Conservation (phyloP, 148 eudicot species). For the Rhododendron henanense region DNA sequence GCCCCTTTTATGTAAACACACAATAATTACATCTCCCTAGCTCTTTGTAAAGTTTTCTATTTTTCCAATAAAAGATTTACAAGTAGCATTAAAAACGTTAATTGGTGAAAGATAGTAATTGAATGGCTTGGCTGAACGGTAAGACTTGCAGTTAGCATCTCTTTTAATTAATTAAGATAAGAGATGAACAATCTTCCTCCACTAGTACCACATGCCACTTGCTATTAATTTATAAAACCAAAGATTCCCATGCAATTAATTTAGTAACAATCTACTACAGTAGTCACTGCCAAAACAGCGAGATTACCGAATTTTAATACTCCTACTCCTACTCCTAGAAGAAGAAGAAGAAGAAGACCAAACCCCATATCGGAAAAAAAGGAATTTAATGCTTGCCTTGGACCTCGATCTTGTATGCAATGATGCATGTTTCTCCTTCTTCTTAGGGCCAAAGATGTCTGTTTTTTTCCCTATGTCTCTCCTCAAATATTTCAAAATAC, state of each 20-base stretch:
- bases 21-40: background rate
- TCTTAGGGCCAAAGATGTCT: conserved; percentile 47
- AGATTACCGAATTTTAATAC: conserved; percentile 1
- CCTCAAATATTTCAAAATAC: background rate
- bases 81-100: too few relatives aligned
- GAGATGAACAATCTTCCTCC: background rate
- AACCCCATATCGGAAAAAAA: conserved; percentile 33
- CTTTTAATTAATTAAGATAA: too few relatives aligned
- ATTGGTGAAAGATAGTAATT: background rate
- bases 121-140: background rate
- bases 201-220: background rate
- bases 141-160: background rate
- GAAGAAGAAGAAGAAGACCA: conserved; percentile 22
- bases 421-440: conserved; percentile 29
- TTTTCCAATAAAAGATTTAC: background rate
- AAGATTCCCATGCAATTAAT: background rate
- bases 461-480: conserved; percentile 24
- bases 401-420: conserved; percentile 18
- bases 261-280: background rate
- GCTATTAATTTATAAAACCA: background rate
- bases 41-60: too few relatives aligned
- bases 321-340: background rate
- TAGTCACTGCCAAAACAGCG: background rate
- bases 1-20: too few relatives aligned
- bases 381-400: conserved; percentile 41